Evolutionary conservation across 352 stramenopile species (phyloP).

Genomic region (Pythium biforme): DNA sequence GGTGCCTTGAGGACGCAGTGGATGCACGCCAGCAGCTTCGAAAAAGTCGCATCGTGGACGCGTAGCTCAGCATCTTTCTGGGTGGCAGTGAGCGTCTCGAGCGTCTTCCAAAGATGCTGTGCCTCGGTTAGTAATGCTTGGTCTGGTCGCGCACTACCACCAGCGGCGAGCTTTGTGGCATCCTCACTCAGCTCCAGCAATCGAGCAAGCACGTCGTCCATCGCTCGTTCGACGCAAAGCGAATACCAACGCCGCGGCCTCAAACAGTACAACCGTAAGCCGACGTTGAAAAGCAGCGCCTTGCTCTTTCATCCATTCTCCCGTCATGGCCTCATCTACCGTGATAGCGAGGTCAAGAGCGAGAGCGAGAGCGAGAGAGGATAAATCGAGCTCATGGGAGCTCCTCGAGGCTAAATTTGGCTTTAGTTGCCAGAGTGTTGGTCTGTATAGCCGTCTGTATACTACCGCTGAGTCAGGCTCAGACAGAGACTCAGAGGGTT

Average conservation of each 20-base stretch:
- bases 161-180: neutral
- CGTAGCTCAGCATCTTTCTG: slow-evolving; percentile 32
- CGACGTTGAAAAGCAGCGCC: too few relatives aligned
- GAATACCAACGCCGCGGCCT: neutral
- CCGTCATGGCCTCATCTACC: too few relatives aligned
- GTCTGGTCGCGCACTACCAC: neutral
- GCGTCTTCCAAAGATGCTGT: slow-evolving; percentile 50
- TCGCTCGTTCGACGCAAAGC: neutral
- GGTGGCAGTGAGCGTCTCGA: slow-evolving; percentile 48
- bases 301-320: too few relatives aligned
- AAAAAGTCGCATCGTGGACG: slow-evolving; percentile 39
- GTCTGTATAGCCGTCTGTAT: neutral
- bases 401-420: slow-evolving; percentile 2
- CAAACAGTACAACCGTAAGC: neutral
- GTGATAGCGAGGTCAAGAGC: too few relatives aligned
- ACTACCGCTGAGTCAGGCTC: neutral
- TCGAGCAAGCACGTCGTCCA: slow-evolving; percentile 26
- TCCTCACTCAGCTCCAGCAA: slow-evolving; percentile 17
- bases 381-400: neutral
- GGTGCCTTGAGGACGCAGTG: slow-evolving; percentile 36
- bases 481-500: neutral
- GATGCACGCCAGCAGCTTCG: slow-evolving; percentile 40
- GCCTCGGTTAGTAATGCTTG: slow-evolving; percentile 33
- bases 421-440: slow-evolving; percentile 12
- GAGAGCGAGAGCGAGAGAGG: neutral